These are phyloP conservation scores for Eutrema yunnanense DNA, from an alignment of 345 rosid species.

Conservation along the genomic window DNA sequence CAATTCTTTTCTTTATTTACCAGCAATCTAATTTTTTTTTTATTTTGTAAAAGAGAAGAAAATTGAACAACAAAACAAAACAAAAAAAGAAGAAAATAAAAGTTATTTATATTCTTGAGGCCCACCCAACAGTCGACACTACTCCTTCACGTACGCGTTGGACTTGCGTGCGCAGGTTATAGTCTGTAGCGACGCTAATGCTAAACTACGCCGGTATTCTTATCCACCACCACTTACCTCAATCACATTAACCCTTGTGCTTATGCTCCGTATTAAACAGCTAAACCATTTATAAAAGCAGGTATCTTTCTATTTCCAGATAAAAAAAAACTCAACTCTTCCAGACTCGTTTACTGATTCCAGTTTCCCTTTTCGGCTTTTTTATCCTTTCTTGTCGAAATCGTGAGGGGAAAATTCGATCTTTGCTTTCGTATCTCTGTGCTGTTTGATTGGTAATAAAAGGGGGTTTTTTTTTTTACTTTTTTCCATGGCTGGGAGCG, in stretches of 20 bases:
- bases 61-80: too few species aligned
- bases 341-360: not conserved
- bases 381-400: not conserved
- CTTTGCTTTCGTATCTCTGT: conserved; percentile 18
- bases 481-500: conserved; percentile 56
- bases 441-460: not conserved
- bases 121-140: conserved; percentile 7
- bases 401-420: conserved; percentile 4
- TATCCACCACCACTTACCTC: conserved; percentile 14
- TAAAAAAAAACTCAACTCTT: conserved; percentile 6
- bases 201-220: conserved; percentile 22
- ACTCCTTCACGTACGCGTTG: conserved; percentile 3
- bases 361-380: conserved; percentile 13
- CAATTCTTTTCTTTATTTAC: too few species aligned
- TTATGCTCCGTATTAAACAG: conserved; percentile 3
- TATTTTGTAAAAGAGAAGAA: too few species aligned
- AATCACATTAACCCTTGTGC: not conserved
- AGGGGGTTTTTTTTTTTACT: not conserved
- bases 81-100: not conserved
- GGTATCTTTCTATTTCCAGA: conserved; percentile 24
- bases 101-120: not conserved
- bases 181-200: not conserved
- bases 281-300: conserved; percentile 10
- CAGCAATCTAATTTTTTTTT: too few species aligned
- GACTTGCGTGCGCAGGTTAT: conserved; percentile 9